These are phyloP conservation scores for Volvox africanus DNA, from an alignment of 139 green algal species.

Conservation along the genomic window DNA sequence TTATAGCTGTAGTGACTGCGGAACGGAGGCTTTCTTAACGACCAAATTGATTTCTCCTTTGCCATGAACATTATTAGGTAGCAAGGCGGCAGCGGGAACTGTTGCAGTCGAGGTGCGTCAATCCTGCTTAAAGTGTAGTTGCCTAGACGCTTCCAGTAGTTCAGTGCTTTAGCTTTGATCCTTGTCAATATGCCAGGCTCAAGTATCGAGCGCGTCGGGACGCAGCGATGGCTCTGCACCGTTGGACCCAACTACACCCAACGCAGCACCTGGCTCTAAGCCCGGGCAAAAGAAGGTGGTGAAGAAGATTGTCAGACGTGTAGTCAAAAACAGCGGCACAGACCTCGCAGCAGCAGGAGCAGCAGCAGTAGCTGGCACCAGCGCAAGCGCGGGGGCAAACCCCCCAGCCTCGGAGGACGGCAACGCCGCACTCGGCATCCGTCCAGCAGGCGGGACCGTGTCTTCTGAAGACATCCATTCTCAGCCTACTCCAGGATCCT, in stretches of 20 bases:
- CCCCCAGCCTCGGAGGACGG: background rate
- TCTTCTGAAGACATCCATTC: background rate
- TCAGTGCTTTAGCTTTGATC: background rate
- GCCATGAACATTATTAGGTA: background rate
- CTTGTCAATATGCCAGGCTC: background rate
- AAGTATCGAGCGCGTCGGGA: background rate
- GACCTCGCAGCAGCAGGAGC: background rate
- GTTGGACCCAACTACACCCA: background rate
- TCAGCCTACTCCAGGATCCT: background rate
- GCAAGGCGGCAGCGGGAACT: background rate
- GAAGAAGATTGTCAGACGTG: constrained; percentile 4
- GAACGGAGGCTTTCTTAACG: background rate
- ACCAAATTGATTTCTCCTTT: background rate
- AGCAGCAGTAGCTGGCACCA: background rate
- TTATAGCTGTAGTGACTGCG: background rate
- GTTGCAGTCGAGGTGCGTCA: constrained; percentile 5
- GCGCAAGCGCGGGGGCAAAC: background rate
- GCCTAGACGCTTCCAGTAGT: background rate
- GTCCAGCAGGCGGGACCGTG: background rate
- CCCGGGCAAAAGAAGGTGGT: constrained; percentile 34
- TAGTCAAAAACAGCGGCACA: constrained; percentile 29
- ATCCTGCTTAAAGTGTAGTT: background rate
- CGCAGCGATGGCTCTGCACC: background rate
- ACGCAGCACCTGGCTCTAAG: background rate
- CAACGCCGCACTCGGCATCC: background rate